phyloP scores from a whole-genome alignment of 495 filamentous ascomycete genomes.

The Chaetomium cochliodes region DNA sequence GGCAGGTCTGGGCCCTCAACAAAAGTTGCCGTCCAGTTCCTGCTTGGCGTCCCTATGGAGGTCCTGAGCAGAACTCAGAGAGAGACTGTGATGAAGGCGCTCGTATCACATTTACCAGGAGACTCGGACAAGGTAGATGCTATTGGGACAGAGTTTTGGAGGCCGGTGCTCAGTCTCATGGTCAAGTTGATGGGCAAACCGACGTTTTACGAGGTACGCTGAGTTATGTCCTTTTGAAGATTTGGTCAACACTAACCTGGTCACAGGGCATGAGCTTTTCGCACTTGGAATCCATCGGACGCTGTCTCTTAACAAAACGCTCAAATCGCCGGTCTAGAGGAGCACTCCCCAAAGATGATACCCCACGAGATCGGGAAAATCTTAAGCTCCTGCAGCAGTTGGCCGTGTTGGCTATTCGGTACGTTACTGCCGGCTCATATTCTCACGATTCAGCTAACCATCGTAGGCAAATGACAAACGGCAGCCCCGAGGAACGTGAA shows the following conservation, averaged over 20 bases:
- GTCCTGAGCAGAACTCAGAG: conserved; percentile 26
- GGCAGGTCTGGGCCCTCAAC: conserved; percentile 15
- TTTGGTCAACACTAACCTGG: conserved; percentile 8
- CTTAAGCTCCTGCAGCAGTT: conserved; percentile 35
- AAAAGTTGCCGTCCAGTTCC: conserved; percentile 26
- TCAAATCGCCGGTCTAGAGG: conserved; percentile 22
- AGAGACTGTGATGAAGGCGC: conserved; percentile 29
- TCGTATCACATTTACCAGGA: conserved; percentile 24
- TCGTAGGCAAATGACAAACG: conserved; percentile 36
- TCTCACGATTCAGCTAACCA: conserved; percentile 16
- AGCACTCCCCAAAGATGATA: conserved; percentile 14
- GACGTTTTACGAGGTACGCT: conserved; percentile 48
- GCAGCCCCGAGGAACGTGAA: conserved; percentile 37
- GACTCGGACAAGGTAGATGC: conserved; percentile 18
- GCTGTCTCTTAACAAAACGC: conserved; percentile 22
- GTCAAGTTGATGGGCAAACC: conserved; percentile 49
- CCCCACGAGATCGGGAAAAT: conserved; percentile 16
- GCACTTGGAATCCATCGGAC: conserved; percentile 30
- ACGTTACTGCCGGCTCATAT: background rate
- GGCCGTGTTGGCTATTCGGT: conserved; percentile 35
- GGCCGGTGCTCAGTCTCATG: conserved; percentile 44
- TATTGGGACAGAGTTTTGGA: conserved; percentile 30
- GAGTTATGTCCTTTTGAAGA: no score
- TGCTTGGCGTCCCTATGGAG: conserved; percentile 28
- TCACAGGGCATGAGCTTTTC: conserved; percentile 33